Evolutionary conservation across 495 filamentous ascomycete species (phyloP), one percentile per base, ranked within the genome.

Genomic region (Clohesyomyces aquaticus): DNA sequence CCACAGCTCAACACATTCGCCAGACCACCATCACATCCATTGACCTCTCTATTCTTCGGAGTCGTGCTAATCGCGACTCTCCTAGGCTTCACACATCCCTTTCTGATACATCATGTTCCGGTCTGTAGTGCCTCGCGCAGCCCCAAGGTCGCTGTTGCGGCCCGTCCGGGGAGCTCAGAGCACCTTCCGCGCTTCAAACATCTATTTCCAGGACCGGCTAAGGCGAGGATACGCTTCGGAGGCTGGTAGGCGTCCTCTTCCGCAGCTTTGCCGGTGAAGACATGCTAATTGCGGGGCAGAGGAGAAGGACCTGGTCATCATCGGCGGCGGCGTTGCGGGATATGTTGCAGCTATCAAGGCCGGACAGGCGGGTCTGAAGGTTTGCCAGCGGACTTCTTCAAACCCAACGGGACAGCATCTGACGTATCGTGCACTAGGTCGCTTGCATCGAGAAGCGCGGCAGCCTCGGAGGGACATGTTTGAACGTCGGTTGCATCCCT

Each of bases 291-390:
- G 41, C 22, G 29, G 57, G n/a, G 66, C 74, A 95, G 91, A 91
- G 72, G 88, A 93, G 74, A 89, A 92, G 73, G 92, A 96, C 76
- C 81, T 96, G 38, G 88, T 97, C 70, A 91, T 97, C 78, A 93
- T 96, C 72, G 94, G 94, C 73, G 94, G 94, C 76, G 94, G 94
- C 81, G 95, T 97, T 69, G 94, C 92, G 71, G 94, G 94, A 76
- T 98, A 98, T 83, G 95, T 98, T 72, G 93, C 94, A 63, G 94
- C 94, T 65, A 98, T 98, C 84, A 98, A 97, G 81, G 94, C 95
- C 70, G 94, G 92, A 52, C 94, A 98, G 76, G 91, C 94, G 76
- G 95, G 94, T 71, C 80, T 98, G 75, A 98, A 98, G 88, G 93
- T 95, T 77, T 66, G 80, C 43, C 12, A 2, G 25, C 14, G 54